Evolutionary conservation across 768 basidiomycete species (phyloP).

Genomic region (Tricholoma sp.): DNA sequence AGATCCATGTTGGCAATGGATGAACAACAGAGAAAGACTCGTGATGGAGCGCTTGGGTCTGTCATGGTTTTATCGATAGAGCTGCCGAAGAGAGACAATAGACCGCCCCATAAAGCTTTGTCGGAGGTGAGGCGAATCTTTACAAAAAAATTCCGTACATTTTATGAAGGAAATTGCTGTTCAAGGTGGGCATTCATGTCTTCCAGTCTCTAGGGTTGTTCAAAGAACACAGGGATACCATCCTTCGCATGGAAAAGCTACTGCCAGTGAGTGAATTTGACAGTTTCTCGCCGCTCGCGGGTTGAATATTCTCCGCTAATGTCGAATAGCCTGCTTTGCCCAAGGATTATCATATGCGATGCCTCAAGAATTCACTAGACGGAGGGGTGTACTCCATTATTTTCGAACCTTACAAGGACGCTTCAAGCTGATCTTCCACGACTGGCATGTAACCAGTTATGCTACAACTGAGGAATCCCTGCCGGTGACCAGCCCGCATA

Average conservation of each 20-base stretch:
- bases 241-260: constrained; percentile 1
- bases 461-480: too few species aligned
- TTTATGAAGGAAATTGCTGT: not conserved
- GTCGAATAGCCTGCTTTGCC: not conserved
- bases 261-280: not conserved
- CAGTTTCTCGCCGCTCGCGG: not conserved
- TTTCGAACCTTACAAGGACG: not conserved
- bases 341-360: constrained; percentile 1
- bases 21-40: constrained; percentile 2
- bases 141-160: not conserved
- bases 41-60: constrained; percentile 7
- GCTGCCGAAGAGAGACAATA: constrained; percentile 6
- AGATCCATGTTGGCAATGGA: constrained; percentile 2
- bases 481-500: too few species aligned
- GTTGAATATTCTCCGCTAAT: too few species aligned
- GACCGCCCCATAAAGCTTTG: constrained; percentile 4
- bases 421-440: too few species aligned
- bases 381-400: constrained; percentile 2
- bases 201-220: constrained; percentile 9
- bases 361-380: constrained; percentile 1
- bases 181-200: not conserved
- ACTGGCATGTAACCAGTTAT: too few species aligned
- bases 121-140: not conserved
- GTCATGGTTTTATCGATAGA: constrained; percentile 7
- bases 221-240: constrained; percentile 3